phyloP scores from a whole-genome alignment of 441 rosid species.

The Gossypium lobatum region DNA sequence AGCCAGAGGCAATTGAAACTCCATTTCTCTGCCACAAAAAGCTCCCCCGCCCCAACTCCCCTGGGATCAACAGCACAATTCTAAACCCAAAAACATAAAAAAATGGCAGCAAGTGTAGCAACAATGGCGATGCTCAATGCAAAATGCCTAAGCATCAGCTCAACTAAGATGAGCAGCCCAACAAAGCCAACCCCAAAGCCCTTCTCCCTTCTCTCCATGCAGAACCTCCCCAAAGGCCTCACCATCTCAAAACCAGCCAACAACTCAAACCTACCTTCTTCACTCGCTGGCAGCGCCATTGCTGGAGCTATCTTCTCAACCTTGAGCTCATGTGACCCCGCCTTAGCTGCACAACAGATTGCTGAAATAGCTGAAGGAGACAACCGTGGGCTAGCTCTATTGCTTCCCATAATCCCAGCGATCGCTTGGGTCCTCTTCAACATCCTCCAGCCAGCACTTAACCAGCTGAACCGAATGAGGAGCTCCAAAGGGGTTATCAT shows the following conservation, averaged over 20 bases:
- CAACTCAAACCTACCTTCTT: slow-evolving; percentile 17
- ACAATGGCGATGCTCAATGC: slow-evolving; percentile 55
- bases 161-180: slow-evolving; percentile 19
- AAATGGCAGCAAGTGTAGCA: slow-evolving; percentile 70
- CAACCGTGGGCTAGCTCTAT: slow-evolving; percentile 76
- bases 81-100: neutral
- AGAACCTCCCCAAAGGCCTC: slow-evolving; percentile 42
- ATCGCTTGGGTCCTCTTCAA: slow-evolving; percentile 89
- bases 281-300: slow-evolving; percentile 36
- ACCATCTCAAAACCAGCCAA: slow-evolving; percentile 29
- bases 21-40: slow-evolving; percentile 10
- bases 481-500: slow-evolving; percentile 50
- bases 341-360: slow-evolving; percentile 75
- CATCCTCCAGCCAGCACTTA: slow-evolving; percentile 86
- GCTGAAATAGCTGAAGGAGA: slow-evolving; percentile 74
- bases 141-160: slow-evolving; percentile 44
- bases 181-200: slow-evolving; percentile 30
- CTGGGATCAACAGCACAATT: slow-evolving; percentile 6
- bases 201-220: slow-evolving; percentile 32
- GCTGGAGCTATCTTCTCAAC: slow-evolving; percentile 79
- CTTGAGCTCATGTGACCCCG: slow-evolving; percentile 61
- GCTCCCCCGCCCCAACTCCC: neutral
- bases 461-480: slow-evolving; percentile 75
- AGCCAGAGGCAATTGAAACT: slow-evolving; percentile 9
- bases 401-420: slow-evolving; percentile 78